Conservation (phyloP, 441 rosid species). For the Populus hybrid region DNA sequence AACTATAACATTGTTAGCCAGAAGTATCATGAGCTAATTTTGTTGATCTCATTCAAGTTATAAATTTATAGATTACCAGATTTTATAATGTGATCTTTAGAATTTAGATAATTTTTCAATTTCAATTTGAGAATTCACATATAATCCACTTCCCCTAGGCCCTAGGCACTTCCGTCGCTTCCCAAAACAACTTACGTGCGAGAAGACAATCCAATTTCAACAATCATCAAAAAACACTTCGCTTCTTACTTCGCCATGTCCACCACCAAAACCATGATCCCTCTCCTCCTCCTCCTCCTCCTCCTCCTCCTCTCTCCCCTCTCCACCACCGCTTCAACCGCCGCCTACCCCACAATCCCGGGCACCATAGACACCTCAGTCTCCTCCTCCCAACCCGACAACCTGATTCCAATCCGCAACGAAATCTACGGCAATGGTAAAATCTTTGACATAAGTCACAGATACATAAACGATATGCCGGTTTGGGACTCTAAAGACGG, state of each 20-base stretch:
- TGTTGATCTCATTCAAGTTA: neutral
- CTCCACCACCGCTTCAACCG: conserved; percentile 12
- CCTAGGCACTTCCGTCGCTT: neutral
- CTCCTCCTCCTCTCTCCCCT: conserved; percentile 10
- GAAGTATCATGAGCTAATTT: too few relatives aligned
- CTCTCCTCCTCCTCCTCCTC: neutral
- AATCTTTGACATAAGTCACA: conserved; percentile 47
- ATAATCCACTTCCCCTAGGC: neutral
- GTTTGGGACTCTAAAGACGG: conserved; percentile 30
- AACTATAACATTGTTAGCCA: too few relatives aligned
- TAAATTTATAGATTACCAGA: neutral
- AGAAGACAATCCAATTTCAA: neutral
- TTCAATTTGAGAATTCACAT: neutral
- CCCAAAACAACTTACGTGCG: neutral
- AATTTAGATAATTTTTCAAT: neutral
- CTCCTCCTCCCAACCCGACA: conserved; percentile 15
- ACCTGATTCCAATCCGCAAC: conserved; percentile 39
- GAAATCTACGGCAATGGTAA: conserved; percentile 30
- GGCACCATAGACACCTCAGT: conserved; percentile 19
- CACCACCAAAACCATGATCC: neutral
- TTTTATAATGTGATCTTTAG: too few relatives aligned
- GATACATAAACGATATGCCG: conserved; percentile 31
- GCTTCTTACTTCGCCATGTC: neutral
- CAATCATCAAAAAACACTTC: neutral
- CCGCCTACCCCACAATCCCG: conserved; percentile 32